Evolutionary conservation across 2,329 filamentous ascomycete species (phyloP), one percentile per base, ranked within the genome.

Genomic region (Periconia sp.): DNA sequence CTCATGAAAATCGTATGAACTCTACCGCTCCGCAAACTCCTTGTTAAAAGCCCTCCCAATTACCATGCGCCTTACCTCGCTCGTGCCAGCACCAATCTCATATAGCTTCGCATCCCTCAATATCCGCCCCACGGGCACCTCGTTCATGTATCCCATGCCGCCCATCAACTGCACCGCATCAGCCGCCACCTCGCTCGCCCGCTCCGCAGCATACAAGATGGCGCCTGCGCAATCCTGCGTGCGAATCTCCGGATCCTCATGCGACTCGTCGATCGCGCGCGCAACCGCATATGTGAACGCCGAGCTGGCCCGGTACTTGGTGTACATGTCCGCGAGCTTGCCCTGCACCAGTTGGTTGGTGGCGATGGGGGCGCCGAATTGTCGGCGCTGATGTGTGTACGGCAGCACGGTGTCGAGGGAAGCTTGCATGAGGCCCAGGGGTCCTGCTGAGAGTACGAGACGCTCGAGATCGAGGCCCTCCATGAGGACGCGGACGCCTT

Each of bases 311-410:
- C 90, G 88, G 54, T 94, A 84, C 75, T 96, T 96, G 45, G 92
- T 97, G 77, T 97, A 95, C 92, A 99, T 97, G 73, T 97, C 92
- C 52, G 94, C 92, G 44, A 97, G 82, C 71, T 92, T 93, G 53
- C 90, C 93, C 76, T 97, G 94, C 19, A 97, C 83, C 58, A 97
- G 82, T 75, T 99, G 94, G 74, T 96, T 96, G 63, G 94, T 88
- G 0, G 90, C 93, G 59, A 97, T 90, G 1, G 93, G 93, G 8
- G 74, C 79, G 50, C 88, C 88, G 71, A 99, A 99, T 76, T 99
- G 94, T 74, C 88, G 90, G 52, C 94, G 85, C 64, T 89, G 85
- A 74, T 99, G 94, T 1, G 88, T 88, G 70, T 95, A 99, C 0
- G 94, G 94, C 41, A 97, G 82, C 1, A 89, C 85, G 10, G 93